Conservation (phyloP, 225 moss, liverwort and hornwort genomes). For the Polytrichum formosum region DNA sequence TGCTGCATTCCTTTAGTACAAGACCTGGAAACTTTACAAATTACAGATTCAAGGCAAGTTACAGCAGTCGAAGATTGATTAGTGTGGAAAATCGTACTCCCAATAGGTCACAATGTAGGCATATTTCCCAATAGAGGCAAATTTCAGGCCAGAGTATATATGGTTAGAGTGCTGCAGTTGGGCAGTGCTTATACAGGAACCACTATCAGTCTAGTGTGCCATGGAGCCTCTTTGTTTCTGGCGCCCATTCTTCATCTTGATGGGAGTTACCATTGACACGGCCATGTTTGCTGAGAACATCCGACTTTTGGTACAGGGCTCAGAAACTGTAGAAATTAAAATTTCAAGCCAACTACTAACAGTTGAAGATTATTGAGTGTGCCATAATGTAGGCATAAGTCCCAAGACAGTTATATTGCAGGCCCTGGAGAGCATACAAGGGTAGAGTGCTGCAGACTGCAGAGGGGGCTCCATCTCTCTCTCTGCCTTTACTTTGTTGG, state of each 20-base stretch:
- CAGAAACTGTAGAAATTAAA: background rate
- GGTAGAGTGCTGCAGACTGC: too few relatives aligned
- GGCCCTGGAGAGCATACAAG: too few relatives aligned
- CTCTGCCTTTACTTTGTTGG: too few relatives aligned
- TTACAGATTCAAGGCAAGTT: constrained; percentile 4
- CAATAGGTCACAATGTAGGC: too few relatives aligned
- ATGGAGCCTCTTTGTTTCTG: constrained; percentile 10
- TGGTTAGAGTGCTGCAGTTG: too few relatives aligned
- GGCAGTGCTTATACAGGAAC: too few relatives aligned
- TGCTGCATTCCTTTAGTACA: constrained; percentile 10
- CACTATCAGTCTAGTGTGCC: too few relatives aligned
- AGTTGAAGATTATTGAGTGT: background rate
- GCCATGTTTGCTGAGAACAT: constrained; percentile 6
- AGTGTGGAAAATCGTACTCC: background rate
- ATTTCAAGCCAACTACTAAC: constrained; percentile 8
- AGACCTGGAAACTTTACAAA: constrained; percentile 1
- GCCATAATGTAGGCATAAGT: too few relatives aligned
- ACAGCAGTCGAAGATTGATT: background rate
- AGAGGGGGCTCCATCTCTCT: too few relatives aligned
- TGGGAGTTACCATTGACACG: constrained; percentile 5
- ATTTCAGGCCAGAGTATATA: too few relatives aligned
- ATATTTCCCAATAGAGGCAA: too few relatives aligned
- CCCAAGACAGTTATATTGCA: too few relatives aligned
- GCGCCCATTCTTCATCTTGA: constrained; percentile 20
- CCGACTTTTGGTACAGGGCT: constrained; percentile 5